phyloP scores from a whole-genome alignment of 306 rosid species.

The Morella rubra region DNA sequence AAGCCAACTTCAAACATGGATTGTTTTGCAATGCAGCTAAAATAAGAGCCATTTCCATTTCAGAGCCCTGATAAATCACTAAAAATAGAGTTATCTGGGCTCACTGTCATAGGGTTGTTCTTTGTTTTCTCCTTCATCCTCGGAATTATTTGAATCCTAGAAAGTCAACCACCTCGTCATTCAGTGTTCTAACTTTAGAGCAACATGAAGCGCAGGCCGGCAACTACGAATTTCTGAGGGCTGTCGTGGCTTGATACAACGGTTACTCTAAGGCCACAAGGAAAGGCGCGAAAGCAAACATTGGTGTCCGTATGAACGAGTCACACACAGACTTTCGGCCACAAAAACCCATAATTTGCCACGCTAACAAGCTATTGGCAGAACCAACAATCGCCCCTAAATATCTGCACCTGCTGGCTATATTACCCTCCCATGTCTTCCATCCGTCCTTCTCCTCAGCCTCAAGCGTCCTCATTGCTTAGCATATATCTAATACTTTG shows the following conservation, averaged over 20 bases:
- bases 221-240: slow-evolving; percentile 2
- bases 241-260: slow-evolving; percentile 26
- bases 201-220: not conserved
- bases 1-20: no score
- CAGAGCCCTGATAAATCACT: no score
- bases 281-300: slow-evolving; percentile 2
- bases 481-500: not conserved
- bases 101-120: not conserved
- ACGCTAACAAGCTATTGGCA: not conserved
- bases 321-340: slow-evolving; percentile 13
- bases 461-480: slow-evolving; percentile 20
- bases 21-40: no score
- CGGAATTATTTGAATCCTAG: not conserved
- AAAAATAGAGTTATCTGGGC: no score
- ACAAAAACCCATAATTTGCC: slow-evolving; percentile 14
- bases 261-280: not conserved
- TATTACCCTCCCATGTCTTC: slow-evolving; percentile 12
- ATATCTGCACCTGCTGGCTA: slow-evolving; percentile 23
- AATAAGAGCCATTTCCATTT: no score
- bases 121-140: not conserved
- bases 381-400: slow-evolving; percentile 31
- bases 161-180: not conserved
- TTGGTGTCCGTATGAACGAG: slow-evolving; percentile 21
- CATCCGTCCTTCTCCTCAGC: slow-evolving; percentile 12
- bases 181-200: not conserved